Conservation (phyloP, 179 eudicot species). For the Camellia oleifera region DNA sequence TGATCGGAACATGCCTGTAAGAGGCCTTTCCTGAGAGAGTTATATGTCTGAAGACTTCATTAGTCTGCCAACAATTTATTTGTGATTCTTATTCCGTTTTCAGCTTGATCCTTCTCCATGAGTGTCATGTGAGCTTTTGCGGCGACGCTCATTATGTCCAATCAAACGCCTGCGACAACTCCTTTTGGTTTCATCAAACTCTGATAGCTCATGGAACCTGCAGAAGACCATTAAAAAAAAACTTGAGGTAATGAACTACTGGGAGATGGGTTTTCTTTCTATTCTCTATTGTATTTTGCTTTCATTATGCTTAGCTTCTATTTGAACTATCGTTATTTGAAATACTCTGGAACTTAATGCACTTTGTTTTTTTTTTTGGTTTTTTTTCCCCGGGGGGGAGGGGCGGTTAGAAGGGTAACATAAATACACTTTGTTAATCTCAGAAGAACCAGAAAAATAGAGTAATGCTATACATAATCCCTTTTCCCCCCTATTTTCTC, state of each 20-base stretch:
- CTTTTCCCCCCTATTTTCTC: too few species aligned
- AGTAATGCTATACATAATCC: too few species aligned
- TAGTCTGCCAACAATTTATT: neutral
- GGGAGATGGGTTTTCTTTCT: slow-evolving; percentile 2
- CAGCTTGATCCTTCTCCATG: slow-evolving; percentile 30
- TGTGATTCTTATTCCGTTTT: slow-evolving; percentile 1
- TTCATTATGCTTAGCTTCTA: neutral
- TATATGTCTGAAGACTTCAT: neutral
- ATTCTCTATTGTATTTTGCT: neutral
- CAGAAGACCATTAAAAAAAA: neutral
- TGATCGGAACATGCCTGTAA: neutral
- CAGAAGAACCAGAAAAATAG: neutral
- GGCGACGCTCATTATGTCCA: slow-evolving; percentile 63
- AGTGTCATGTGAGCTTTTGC: slow-evolving; percentile 46
- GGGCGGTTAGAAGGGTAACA: too few species aligned
- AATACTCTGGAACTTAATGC: neutral
- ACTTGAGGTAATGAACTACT: neutral
- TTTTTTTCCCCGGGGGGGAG: too few species aligned
- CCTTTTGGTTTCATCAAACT: slow-evolving; percentile 59
- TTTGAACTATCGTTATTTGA: neutral
- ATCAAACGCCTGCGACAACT: slow-evolving; percentile 62
- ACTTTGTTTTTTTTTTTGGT: too few species aligned
- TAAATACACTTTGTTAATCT: too few species aligned
- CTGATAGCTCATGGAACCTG: slow-evolving; percentile 60
- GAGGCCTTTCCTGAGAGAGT: slow-evolving; percentile 4